Percentiles rank a stretch among this genome's conserved stretches.
Conservation (phyloP, 2,329 filamentous ascomycete species). For the Fusarium cicatricum region DNA sequence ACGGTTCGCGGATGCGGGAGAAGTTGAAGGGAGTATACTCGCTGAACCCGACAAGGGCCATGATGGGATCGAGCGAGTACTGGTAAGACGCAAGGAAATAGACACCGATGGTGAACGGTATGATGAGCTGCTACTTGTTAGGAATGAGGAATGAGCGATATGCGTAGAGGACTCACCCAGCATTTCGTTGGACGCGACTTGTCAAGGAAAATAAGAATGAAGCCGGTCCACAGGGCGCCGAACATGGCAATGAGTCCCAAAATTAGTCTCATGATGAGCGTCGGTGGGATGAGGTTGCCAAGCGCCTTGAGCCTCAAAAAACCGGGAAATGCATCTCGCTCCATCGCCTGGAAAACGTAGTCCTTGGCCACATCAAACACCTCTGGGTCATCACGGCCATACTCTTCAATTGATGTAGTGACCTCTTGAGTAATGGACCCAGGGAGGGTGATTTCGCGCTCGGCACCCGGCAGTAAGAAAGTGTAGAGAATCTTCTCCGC, state of each 20-base stretch:
- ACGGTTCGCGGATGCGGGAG: constrained; percentile 86
- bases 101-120: constrained; percentile 90
- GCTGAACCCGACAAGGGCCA: constrained; percentile 88
- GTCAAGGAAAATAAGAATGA: constrained; percentile 91
- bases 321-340: constrained; percentile 97
- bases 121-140: constrained; percentile 62
- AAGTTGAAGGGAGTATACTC: constrained; percentile 98
- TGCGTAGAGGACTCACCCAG: constrained; percentile 71
- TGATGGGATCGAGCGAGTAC: constrained; percentile 91
- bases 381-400: constrained; percentile 93
- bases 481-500: constrained; percentile 99
- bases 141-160: neutral
- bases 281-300: constrained; percentile 93
- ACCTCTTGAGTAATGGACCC: constrained; percentile 87
- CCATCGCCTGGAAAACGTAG: constrained; percentile 99
- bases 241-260: constrained; percentile 85
- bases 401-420: constrained; percentile 86
- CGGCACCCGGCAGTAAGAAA: constrained; percentile 91
- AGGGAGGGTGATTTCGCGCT: constrained; percentile 94
- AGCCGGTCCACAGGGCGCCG: constrained; percentile 91
- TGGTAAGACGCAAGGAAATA: constrained; percentile 93
- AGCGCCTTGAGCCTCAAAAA: constrained; percentile 95
- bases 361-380: constrained; percentile 98
- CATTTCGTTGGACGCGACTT: constrained; percentile 76
- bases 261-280: constrained; percentile 84